Evolutionary conservation across 352 stramenopile genomes (phyloP), one percentile per base, ranked within the genome.

Genomic region (Nothophytophthora sp.): DNA sequence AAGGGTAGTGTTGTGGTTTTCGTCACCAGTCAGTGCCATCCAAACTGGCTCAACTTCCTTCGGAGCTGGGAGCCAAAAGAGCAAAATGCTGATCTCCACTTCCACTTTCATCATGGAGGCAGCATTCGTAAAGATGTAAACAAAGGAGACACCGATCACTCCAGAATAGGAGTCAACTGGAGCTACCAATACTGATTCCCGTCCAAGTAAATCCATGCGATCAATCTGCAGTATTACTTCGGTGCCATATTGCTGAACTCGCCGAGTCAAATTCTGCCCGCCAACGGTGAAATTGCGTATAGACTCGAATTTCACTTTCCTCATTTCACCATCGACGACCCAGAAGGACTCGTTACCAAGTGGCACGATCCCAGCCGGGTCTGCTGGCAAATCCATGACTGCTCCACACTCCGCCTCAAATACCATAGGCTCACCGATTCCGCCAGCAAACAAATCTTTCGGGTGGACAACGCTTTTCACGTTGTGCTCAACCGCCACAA

Each of bases 11-110:
- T 61, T 56, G 32, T 51, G 50, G 34, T 12, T 44, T 45, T 59
- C 41, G 45, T 47, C 38, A 3, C 40, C 37, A 44, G 27, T 25
- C 22, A 50, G 18, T 30, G 45, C 19, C 38, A 59, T 37, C 22
- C 25, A 50, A 22, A 66, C 50, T 28, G 55, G 47, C 0, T 56
- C 48, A 3, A 52, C 32, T 47, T 63, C 47, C 24, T 58, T 58
- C 10, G 48, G 46, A 8, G 46, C 27, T 36, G 55, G 46, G 7
- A 39, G 23, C 54, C 54, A 63, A 42, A 57, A 58, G 30, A 63
- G 16, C 27, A 52, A 32, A 25, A 63, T 19, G 29, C 23, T 51
- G 11, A 58, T 39, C 13, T 58, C 55, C 19, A 48, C 22, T 11
- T 63, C 55, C 4, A 63, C 23, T 23, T 47, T 58, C 24, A 50